Evolutionary conservation across 2,329 filamentous ascomycete genomes (phyloP).

Genomic region (Penicillium glabrum): DNA sequence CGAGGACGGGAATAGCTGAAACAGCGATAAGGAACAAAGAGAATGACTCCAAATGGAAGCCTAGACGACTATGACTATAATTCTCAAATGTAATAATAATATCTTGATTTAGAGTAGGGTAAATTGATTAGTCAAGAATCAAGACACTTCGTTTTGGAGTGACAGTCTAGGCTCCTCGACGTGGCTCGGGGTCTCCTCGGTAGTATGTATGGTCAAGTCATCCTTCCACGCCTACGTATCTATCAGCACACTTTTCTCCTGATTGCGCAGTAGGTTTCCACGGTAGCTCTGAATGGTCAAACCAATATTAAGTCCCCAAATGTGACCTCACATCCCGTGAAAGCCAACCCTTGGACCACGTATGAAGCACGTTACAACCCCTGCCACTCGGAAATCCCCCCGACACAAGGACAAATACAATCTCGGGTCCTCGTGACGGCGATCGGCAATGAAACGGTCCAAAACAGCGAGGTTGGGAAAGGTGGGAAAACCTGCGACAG

Average conservation of each 20-base stretch:
- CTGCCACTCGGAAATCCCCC: neutral
- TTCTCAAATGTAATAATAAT: no score
- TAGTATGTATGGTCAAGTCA: neutral
- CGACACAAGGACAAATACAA: slow-evolving; percentile 5
- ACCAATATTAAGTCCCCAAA: neutral
- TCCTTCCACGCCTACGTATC: neutral
- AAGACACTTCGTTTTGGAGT: neutral
- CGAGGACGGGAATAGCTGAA: slow-evolving; percentile 3
- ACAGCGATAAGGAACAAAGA: slow-evolving; percentile 1
- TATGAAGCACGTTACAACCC: neutral
- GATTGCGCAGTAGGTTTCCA: neutral
- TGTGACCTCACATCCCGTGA: neutral
- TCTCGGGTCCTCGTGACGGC: slow-evolving; percentile 11
- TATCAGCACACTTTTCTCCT: neutral
- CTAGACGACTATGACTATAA: neutral
- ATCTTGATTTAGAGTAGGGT: no score
- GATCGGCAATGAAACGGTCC: slow-evolving; percentile 13
- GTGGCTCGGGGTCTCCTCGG: neutral
- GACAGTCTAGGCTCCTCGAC: neutral
- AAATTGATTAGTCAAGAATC: neutral
- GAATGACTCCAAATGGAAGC: neutral
- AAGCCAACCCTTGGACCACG: neutral
- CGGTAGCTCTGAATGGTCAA: neutral
- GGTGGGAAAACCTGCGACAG: neutral
- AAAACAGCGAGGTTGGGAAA: slow-evolving; percentile 2